Conservation (phyloP, 768 basidiomycete species). For the Suillus decipiens region DNA sequence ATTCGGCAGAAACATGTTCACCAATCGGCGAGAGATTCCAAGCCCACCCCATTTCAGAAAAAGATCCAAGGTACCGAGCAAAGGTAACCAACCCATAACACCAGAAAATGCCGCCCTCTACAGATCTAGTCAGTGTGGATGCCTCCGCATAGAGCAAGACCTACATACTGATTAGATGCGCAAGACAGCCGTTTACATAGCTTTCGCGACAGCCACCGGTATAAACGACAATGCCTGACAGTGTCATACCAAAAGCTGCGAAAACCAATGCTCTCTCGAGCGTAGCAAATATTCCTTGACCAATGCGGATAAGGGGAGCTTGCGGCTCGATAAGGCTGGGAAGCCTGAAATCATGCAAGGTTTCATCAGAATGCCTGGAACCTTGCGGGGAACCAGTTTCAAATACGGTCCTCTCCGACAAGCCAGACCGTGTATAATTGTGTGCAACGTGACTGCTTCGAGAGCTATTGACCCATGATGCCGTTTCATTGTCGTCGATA, state of each 20-base stretch:
- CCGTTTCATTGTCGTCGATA: slow-evolving; percentile 42
- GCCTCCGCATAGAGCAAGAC: neutral
- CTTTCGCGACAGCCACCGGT: slow-evolving; percentile 83
- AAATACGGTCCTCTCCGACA: slow-evolving; percentile 57
- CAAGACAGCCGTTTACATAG: slow-evolving; percentile 81
- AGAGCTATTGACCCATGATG: slow-evolving; percentile 53
- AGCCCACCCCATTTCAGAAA: slow-evolving; percentile 88
- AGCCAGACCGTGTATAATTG: slow-evolving; percentile 44
- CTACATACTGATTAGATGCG: slow-evolving; percentile 85
- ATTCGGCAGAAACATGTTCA: slow-evolving; percentile 63
- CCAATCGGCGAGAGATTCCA: slow-evolving; percentile 77
- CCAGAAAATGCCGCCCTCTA: slow-evolving; percentile 93
- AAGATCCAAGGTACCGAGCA: slow-evolving; percentile 92
- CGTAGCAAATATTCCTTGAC: slow-evolving; percentile 49
- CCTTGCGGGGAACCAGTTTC: slow-evolving; percentile 42
- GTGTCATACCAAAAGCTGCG: slow-evolving; percentile 63
- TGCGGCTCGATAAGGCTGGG: slow-evolving; percentile 14
- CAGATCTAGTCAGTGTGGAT: slow-evolving; percentile 3
- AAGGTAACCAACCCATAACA: slow-evolving; percentile 87
- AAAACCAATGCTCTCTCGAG: slow-evolving; percentile 68
- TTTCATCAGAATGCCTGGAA: slow-evolving; percentile 57
- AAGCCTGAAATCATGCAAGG: slow-evolving; percentile 46
- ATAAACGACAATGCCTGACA: slow-evolving; percentile 78
- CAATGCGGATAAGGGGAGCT: slow-evolving; percentile 42
- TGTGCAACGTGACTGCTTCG: slow-evolving; percentile 4